Conservation (phyloP, 331 rosid genomes). For the Rosa hybrid region DNA sequence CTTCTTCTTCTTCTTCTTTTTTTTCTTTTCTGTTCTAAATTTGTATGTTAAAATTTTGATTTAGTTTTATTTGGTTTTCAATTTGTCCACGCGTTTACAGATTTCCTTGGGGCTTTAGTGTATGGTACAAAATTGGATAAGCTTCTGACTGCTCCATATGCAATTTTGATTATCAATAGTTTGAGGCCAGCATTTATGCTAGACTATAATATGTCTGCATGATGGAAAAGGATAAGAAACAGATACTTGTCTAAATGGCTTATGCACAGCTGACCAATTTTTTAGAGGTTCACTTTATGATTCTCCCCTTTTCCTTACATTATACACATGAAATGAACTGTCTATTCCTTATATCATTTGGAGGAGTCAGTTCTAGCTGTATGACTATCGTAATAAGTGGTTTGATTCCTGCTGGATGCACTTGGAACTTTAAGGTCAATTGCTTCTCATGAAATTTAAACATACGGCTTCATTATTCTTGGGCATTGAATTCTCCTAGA, state of each 20-base stretch:
- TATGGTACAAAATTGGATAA: too few species aligned
- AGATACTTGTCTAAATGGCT: neutral
- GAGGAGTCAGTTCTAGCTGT: neutral
- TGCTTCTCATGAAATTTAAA: neutral
- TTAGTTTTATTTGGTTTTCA: too few species aligned
- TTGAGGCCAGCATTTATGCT: too few species aligned
- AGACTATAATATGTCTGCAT: neutral
- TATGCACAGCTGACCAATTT: neutral
- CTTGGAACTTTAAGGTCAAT: neutral
- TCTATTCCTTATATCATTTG: too few species aligned
- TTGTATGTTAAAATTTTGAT: too few species aligned
- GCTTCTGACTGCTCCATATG: neutral
- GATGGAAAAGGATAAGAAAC: neutral
- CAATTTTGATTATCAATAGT: neutral
- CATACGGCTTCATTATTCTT: neutral
- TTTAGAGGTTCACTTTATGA: too few species aligned
- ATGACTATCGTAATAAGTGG: neutral
- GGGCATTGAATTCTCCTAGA: neutral
- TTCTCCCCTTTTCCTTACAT: too few species aligned
- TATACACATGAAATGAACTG: too few species aligned
- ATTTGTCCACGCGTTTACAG: neutral
- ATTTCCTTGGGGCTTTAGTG: neutral
- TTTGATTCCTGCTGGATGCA: neutral
- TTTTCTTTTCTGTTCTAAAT: constrained; percentile 13
- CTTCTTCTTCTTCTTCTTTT: too few species aligned